Base-by-base conservation (phyloP, 1,284 basidiomycete species). In the Ganoderma meredithae region DNA sequence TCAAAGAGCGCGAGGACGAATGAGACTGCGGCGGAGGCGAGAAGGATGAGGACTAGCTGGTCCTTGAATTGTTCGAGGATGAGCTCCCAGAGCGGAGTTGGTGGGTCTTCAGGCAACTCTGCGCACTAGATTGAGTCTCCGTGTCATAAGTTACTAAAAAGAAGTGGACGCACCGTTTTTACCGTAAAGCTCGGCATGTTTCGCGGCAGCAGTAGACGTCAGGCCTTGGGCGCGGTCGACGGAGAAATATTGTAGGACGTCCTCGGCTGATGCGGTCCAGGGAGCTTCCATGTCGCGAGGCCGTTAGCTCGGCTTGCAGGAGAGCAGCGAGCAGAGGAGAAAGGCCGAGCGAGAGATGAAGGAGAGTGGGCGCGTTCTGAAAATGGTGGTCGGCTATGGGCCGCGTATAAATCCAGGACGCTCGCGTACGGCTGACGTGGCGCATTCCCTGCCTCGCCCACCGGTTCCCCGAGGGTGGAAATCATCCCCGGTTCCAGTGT, bases 11-110 rank as follows among this genome's bases (percentile, higher is more conserved):
- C 96, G 40, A 98, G 85, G 13, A 96, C 83, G 78, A 98, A 96
- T 1, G 96, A 98, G 70, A 98, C 87, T 61, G 94, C 90, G 17
- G 96, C 96, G 7, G 95, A 97, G 2, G 88, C 95, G 55, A 98
- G 91, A 33, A 98, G 88, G 77, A 98, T 98, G 70, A 98, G 90
- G 27, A 97, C 96, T 31, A 98, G 90, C 81, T 97, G 95, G 82
- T 98, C 96, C 84, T 98, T 93, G 86, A 99, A 99, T 83, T 99
- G 97, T 74, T 97, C 96, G 25, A 99, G 86, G 70, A 99, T 94
- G 70, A 99, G 90, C 76, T 95, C 88, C 94, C 95, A 96, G 55
- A 99, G 80, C 4, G 97, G 95, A 3, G 96, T 98, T 0, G 95
- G 84, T 0, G 94, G 91, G 17, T 97, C 92, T 76, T 98, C 96